Base-by-base conservation (phyloP, 345 rosid genomes). In the Eucalyptus sp. region DNA sequence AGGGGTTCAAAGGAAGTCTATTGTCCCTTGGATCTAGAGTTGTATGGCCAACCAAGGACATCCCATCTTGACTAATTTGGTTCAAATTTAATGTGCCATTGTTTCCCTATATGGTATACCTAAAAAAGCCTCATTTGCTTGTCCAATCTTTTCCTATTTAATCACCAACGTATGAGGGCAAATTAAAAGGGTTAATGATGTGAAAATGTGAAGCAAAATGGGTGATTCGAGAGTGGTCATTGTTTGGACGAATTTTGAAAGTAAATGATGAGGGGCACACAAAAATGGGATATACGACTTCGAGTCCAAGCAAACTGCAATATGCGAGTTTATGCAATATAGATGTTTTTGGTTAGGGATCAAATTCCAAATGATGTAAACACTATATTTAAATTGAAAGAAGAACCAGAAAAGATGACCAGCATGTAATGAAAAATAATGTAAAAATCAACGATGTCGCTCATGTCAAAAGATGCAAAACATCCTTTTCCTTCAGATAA, bases 361-460 rank as follows among this genome's bases (percentile, higher is more conserved):
- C 9, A 64, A 3, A 64, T 64, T 62, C 9, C 3, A 2, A 64
- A 29, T 2, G 9, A 4, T 29, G 71, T 13, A 4, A 13, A 62
- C 1, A 7, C 10, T 29, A 29, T 29, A 29, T 13, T 62, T 29
- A 13, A 29, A 62, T 62, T 62, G 17, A 29, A 62, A 29, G 64
- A 58, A 58, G 71, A 8, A 66, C 11, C 10, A 8, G 3, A 66
- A 66, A n/a, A 66, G 20, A 4, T 66, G 79, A n/a, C 3, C 1
- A n/a, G 41, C 17, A 31, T n/a, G 18, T 2, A n/a, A 66, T 4
- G 41, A 15, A 66, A 64, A 66, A 66, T 7, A 3, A 66, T 31
- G 37, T 1, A 31, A 66, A n/a, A 66, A 7, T 66, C 2, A n/a
- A 64, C 6, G 1, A 7, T 1, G 41, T 66, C 22, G 0, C 11